A percentile compares a stretch with the other conserved stretches of the same genome.
phyloP scores from a whole-genome alignment of 2,329 filamentous ascomycete species.

The Chrysoporthe deuterocubensis region DNA sequence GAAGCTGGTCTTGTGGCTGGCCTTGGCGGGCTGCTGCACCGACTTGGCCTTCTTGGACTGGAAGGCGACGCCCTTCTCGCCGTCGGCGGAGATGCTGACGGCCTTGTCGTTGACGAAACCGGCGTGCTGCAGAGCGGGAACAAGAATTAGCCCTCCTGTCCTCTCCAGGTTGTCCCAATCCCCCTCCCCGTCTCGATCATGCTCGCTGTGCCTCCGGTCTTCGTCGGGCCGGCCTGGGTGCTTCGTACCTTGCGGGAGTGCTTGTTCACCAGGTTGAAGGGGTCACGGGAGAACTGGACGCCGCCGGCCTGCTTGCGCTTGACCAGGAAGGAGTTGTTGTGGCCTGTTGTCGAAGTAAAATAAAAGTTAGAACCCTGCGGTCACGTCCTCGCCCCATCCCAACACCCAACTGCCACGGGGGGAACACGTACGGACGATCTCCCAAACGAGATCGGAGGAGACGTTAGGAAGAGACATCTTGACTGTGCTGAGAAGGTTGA shows the following conservation, averaged over 20 bases:
- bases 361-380: slow-evolving; percentile 17
- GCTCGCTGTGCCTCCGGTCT: background rate
- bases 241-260: slow-evolving; percentile 82
- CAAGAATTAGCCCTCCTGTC: slow-evolving; percentile 40
- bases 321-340: slow-evolving; percentile 87
- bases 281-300: slow-evolving; percentile 90
- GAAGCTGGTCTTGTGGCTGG: slow-evolving; percentile 69
- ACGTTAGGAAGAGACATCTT: slow-evolving; percentile 73
- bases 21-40: slow-evolving; percentile 73
- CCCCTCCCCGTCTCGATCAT: background rate
- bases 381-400: background rate
- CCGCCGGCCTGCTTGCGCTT: slow-evolving; percentile 83
- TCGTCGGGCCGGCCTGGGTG: background rate
- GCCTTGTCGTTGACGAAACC: slow-evolving; percentile 96
- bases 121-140: slow-evolving; percentile 65
- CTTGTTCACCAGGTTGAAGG: slow-evolving; percentile 90
- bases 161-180: background rate
- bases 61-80: slow-evolving; percentile 81
- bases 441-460: slow-evolving; percentile 92
- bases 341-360: slow-evolving; percentile 58
- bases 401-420: slow-evolving; percentile 13
- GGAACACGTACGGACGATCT: slow-evolving; percentile 81
- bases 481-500: slow-evolving; percentile 37
- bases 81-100: slow-evolving; percentile 74
- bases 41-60: slow-evolving; percentile 82